These are phyloP conservation scores for Ceratocystis variospora DNA, from an alignment of 2,329 filamentous ascomycete genomes.

Conservation along the genomic window DNA sequence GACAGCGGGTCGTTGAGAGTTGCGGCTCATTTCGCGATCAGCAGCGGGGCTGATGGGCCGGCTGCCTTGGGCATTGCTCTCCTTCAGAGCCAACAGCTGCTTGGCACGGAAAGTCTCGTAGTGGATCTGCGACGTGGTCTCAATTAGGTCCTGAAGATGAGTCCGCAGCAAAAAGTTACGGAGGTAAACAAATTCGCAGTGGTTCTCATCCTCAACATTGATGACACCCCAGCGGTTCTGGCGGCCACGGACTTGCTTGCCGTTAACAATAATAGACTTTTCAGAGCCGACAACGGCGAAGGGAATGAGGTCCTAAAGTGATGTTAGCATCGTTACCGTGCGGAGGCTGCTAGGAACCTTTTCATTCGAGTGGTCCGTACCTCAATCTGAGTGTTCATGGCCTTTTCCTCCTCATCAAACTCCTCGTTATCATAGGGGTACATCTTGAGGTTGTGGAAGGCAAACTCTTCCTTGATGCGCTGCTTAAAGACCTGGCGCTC, in stretches of 20 bases:
- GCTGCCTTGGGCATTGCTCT: constrained; percentile 78
- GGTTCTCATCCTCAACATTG: constrained; percentile 98
- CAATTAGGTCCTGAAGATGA: constrained; percentile 95
- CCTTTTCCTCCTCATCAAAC: constrained; percentile 91
- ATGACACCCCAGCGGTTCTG: constrained; percentile 99
- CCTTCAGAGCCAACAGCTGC: constrained; percentile 94
- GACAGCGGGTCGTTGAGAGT: constrained; percentile 95
- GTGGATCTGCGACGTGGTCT: constrained; percentile 98
- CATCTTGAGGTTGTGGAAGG: constrained; percentile 99
- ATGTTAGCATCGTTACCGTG: constrained; percentile 26
- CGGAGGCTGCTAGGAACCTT: background rate
- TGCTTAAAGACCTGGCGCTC: constrained; percentile 96
- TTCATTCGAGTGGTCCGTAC: constrained; percentile 34
- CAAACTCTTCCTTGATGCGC: constrained; percentile 98
- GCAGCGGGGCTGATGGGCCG: constrained; percentile 91
- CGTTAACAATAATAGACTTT: constrained; percentile 93
- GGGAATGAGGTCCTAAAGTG: constrained; percentile 66
- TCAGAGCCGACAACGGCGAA: constrained; percentile 97
- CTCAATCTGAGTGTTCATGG: constrained; percentile 92
- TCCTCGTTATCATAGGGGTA: constrained; percentile 99
- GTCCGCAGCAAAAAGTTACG: constrained; percentile 97
- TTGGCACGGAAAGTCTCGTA: constrained; percentile 99
- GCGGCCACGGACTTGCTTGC: constrained; percentile 91
- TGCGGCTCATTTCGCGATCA: constrained; percentile 89
- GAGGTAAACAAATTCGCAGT: constrained; percentile 98